Conservation (phyloP, 768 basidiomycete species). For the Leucocoprinus birnbaumii region DNA sequence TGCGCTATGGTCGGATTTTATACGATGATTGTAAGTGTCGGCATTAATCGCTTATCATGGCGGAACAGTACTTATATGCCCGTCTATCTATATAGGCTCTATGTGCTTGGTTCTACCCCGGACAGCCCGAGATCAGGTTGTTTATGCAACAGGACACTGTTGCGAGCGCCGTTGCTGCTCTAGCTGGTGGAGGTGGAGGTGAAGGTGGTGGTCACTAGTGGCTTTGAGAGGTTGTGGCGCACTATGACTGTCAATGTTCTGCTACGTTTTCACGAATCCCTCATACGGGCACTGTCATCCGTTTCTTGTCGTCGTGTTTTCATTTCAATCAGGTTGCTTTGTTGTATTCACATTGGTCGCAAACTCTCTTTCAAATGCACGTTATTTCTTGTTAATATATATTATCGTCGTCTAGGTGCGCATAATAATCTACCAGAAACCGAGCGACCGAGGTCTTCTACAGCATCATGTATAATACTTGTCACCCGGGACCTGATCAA, state of each 20-base stretch:
- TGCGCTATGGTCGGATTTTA: constrained; percentile 66
- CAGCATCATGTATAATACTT: constrained; percentile 46
- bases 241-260: too few species aligned
- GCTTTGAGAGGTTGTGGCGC: too few species aligned
- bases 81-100: constrained; percentile 39
- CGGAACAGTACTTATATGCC: not conserved
- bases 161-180: constrained; percentile 15
- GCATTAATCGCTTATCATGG: not conserved
- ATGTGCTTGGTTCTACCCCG: constrained; percentile 67
- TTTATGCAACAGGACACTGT: constrained; percentile 42
- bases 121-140: constrained; percentile 45
- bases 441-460: constrained; percentile 50
- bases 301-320: too few species aligned
- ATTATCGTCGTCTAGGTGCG: constrained; percentile 3
- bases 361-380: too few species aligned
- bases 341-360: too few species aligned
- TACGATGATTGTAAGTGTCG: constrained; percentile 50
- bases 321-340: too few species aligned
- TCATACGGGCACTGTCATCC: too few species aligned
- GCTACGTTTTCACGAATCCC: too few species aligned
- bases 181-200: too few species aligned
- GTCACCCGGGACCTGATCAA: constrained; percentile 52
- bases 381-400: not conserved
- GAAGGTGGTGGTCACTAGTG: too few species aligned
- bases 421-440: constrained; percentile 34